Evolutionary conservation across 305 asterid genomes (phyloP), one percentile per base, ranked within the genome.

Genomic region (Galium porrigens): DNA sequence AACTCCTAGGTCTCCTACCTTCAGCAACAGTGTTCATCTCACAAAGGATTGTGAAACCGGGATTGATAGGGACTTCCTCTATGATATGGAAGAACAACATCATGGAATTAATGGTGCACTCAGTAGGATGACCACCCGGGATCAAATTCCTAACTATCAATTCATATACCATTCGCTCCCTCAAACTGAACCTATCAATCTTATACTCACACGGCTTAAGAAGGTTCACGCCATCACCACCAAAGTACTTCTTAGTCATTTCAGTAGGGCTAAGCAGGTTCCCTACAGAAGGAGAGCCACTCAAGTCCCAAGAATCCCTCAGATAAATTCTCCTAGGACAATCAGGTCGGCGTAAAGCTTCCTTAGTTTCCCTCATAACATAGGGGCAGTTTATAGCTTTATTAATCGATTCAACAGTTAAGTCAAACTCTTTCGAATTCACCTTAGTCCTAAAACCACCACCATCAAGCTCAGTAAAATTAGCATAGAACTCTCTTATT

Each of bases 51-150:
- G 52, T 46, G 52, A 14, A 46, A 14, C 52, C 52, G 7, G 52
- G 52, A 46, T 15, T 46, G 1, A 46, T 46, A 15, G 52, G 52
- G 52, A 46, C 52, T 4, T 46, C 52, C 52, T 46, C 52, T 4
- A 46, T 46, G 52, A 46, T 46, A 46, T 46, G 52, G 20, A 46
- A 46, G 52, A 46, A 46, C 52, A 46, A 46, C 52, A 46, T 46
- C 52, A 46, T 46, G 20, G 52, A 46, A 46, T 46, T 46, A n/a
- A 46, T 46, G 52, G 52, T 46, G 52, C 52, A 46, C 52, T 46
- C 52, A 46, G 52, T 46, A n/a, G 52, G 52, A 46, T 46, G 52
- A 46, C 52, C 52, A 4, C 20, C 52, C 6, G 52, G 52, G 52
- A 46, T 46, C 52, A 46, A 46, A 46, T 46, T 46, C 52, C 6